phyloP scores from a whole-genome alignment of 208 protist species.

The Trypanosoma conorhini region DNA sequence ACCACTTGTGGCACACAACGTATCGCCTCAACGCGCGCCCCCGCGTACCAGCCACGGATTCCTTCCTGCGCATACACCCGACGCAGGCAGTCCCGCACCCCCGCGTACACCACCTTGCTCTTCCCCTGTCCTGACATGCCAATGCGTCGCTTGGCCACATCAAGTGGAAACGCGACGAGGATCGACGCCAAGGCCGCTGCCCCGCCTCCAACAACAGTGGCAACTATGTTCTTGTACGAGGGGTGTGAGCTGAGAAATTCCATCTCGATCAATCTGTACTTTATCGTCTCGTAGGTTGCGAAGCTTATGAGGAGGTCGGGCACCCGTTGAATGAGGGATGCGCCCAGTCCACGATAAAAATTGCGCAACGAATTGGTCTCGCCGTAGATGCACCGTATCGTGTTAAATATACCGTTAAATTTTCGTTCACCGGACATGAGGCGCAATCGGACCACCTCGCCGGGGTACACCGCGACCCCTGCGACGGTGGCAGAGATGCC shows the following conservation, averaged over 20 bases:
- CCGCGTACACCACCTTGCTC: slow-evolving; percentile 61
- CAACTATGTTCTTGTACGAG: slow-evolving; percentile 41
- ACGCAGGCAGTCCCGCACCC: slow-evolving; percentile 66
- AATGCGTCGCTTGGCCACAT: slow-evolving; percentile 88
- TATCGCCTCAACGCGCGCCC: slow-evolving; percentile 65
- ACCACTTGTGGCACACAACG: slow-evolving; percentile 89
- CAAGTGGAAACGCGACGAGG: slow-evolving; percentile 69
- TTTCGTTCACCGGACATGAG: slow-evolving; percentile 82
- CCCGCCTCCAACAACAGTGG: slow-evolving; percentile 68
- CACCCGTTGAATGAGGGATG: slow-evolving; percentile 84
- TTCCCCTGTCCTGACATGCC: slow-evolving; percentile 81
- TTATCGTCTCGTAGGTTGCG: slow-evolving; percentile 88
- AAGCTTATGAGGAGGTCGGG: slow-evolving; percentile 89
- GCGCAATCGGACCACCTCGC: slow-evolving; percentile 87
- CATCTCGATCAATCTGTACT: slow-evolving; percentile 68
- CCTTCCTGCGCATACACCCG: slow-evolving; percentile 72
- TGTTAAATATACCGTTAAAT: slow-evolving; percentile 68
- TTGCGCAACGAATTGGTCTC: slow-evolving; percentile 81
- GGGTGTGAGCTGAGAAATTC: slow-evolving; percentile 34
- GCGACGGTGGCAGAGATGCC: slow-evolving; percentile 82
- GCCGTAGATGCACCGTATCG: slow-evolving; percentile 55
- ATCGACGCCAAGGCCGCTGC: slow-evolving; percentile 79
- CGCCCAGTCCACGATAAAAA: slow-evolving; percentile 86
- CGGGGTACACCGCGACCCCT: slow-evolving; percentile 78
- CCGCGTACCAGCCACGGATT: slow-evolving; percentile 76